These are phyloP conservation scores for Cenchrus fungigraminus DNA, from an alignment of 176 grass and related monocot genomes.

Conservation along the genomic window DNA sequence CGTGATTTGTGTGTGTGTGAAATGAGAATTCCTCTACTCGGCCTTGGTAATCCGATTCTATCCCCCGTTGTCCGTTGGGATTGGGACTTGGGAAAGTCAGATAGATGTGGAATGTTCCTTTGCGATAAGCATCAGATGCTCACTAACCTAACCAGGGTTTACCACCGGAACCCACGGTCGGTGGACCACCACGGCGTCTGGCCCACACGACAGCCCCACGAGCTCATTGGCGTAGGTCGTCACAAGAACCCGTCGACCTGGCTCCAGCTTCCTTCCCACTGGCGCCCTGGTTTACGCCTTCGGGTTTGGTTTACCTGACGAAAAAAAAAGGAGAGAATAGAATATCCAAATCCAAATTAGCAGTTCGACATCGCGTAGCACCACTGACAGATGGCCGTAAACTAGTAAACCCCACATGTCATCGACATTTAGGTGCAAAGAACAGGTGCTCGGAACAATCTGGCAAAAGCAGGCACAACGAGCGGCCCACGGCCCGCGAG, in stretches of 20 bases:
- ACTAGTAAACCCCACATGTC: not conserved
- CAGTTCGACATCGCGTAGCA: not conserved
- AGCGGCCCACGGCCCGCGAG: conserved; percentile 14
- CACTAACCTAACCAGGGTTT: not conserved
- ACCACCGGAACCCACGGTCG: not conserved
- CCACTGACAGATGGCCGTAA: not conserved
- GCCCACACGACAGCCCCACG: not conserved
- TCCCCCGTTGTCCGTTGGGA: too few relatives aligned
- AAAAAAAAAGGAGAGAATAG: not conserved
- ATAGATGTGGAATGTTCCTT: conserved; percentile 22
- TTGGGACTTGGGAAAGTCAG: not conserved
- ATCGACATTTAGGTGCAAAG: not conserved
- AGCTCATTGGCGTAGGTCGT: too few relatives aligned
- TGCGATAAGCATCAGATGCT: not conserved
- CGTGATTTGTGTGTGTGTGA: not conserved
- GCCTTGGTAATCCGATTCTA: not conserved
- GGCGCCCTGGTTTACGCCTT: not conserved
- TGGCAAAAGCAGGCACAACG: conserved; percentile 6
- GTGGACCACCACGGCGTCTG: not conserved
- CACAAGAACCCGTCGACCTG: not conserved
- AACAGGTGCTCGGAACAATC: not conserved
- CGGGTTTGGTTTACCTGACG: conserved; percentile 3
- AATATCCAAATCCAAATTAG: not conserved
- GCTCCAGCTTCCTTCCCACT: not conserved
- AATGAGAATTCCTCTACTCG: not conserved